Evolutionary conservation across 1,139 yeast species (phyloP).

Genomic region (Hansenula sp.): DNA sequence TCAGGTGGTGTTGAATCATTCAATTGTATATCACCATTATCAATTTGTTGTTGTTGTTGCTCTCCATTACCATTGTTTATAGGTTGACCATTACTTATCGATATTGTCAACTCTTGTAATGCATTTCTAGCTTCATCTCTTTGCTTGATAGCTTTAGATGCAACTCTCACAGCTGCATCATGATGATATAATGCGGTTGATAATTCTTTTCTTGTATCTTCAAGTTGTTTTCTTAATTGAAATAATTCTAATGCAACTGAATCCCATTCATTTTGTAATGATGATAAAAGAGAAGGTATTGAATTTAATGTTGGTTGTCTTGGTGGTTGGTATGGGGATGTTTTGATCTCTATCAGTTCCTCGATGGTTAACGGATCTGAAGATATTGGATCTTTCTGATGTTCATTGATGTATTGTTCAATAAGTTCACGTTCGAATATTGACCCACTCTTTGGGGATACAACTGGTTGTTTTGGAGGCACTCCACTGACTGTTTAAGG

Average conservation of each 20-base stretch:
- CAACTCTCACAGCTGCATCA: conserved; percentile 89
- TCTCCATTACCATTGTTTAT: no score
- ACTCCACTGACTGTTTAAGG: conserved; percentile 55
- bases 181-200: conserved; percentile 76
- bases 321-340: conserved; percentile 35
- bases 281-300: conserved; percentile 70
- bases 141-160: conserved; percentile 67
- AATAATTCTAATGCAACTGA: conserved; percentile 79
- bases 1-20: conserved; percentile 8
- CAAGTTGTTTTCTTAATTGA: conserved; percentile 67
- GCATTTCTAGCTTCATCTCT: conserved; percentile 50
- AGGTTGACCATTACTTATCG: conserved; percentile 16
- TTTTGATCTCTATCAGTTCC: conserved; percentile 52
- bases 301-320: conserved; percentile 53
- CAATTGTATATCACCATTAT: conserved; percentile 4
- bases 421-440: conserved; percentile 66
- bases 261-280: conserved; percentile 90
- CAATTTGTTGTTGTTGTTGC: conserved; percentile 3
- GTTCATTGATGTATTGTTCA: conserved; percentile 56
- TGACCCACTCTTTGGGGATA: conserved; percentile 69
- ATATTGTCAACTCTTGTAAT: conserved; percentile 18
- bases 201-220: conserved; percentile 62
- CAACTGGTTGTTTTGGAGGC: conserved; percentile 61
- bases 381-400: conserved; percentile 73
- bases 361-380: conserved; percentile 53